Percentiles rank a stretch among this genome's conserved stretches.
phyloP scores from a whole-genome alignment of 345 rosid species.

The Bretschneidera sinensis region DNA sequence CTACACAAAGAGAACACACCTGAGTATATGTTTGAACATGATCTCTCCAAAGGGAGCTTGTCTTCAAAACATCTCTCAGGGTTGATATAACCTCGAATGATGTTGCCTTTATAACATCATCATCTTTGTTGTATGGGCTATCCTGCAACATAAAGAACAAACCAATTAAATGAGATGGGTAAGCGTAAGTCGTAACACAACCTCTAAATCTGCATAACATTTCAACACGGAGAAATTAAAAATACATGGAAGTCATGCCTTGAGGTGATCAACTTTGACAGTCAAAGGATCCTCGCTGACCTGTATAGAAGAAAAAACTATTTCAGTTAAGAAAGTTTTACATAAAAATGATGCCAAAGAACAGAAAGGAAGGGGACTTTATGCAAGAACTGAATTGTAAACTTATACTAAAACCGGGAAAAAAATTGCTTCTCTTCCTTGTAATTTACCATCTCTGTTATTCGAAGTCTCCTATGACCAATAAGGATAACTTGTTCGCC shows the following conservation, averaged over 20 bases:
- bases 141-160: constrained; percentile 46
- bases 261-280: constrained; percentile 95
- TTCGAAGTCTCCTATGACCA: constrained; percentile 91
- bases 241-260: constrained; percentile 39
- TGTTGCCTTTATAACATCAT: constrained; percentile 90
- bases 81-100: constrained; percentile 96
- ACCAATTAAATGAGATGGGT: background rate
- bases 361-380: background rate
- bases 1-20: constrained; percentile 29
- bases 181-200: background rate
- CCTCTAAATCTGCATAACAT: background rate
- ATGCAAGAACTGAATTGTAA: background rate
- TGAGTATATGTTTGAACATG: constrained; percentile 90
- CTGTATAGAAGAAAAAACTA: constrained; percentile 32
- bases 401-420: background rate
- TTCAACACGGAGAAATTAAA: background rate
- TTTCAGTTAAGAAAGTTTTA: constrained; percentile 16
- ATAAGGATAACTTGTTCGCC: constrained; percentile 92
- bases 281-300: constrained; percentile 90
- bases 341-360: background rate
- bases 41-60: constrained; percentile 93
- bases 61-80: constrained; percentile 81
- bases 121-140: constrained; percentile 83
- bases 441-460: constrained; percentile 80
- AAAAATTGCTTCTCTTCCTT: constrained; percentile 7